A percentile compares a stretch with the other conserved stretches of the same genome.
These are phyloP conservation scores for Tillandsia leiboldiana DNA, from an alignment of 176 grass and related monocot genomes.

Conservation along the genomic window DNA sequence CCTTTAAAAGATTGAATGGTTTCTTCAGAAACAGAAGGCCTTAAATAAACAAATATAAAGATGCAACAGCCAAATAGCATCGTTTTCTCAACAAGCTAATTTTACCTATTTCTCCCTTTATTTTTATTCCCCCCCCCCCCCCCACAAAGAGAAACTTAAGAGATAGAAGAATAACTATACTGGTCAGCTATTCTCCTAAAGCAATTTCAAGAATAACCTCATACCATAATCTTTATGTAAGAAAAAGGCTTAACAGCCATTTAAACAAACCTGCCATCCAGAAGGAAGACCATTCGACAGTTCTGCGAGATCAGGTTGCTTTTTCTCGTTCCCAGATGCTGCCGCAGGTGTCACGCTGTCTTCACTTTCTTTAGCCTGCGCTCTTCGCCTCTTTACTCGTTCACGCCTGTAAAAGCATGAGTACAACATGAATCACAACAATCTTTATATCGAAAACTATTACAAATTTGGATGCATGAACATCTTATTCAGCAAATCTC, in stretches of 20 bases:
- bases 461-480: not conserved
- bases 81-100: not conserved
- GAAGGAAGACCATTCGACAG: slow-evolving; percentile 79
- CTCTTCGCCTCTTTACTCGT: slow-evolving; percentile 72
- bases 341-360: slow-evolving; percentile 5
- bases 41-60: not conserved
- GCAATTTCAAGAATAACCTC: not conserved
- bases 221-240: not conserved
- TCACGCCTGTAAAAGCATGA: slow-evolving; percentile 46
- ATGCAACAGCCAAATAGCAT: not conserved
- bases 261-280: slow-evolving; percentile 55
- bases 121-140: not conserved
- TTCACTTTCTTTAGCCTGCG: slow-evolving; percentile 29
- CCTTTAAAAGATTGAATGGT: not conserved
- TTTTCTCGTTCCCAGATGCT: slow-evolving; percentile 24
- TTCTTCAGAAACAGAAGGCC: not conserved
- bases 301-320: slow-evolving; percentile 44
- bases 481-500: too few species aligned
- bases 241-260: not conserved
- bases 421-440: not conserved
- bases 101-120: too few species aligned
- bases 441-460: not conserved
- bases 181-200: not conserved
- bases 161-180: not conserved
- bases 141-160: not conserved